Evolutionary conservation across 345 rosid species (phyloP).

Genomic region (Populus pruinosa): DNA sequence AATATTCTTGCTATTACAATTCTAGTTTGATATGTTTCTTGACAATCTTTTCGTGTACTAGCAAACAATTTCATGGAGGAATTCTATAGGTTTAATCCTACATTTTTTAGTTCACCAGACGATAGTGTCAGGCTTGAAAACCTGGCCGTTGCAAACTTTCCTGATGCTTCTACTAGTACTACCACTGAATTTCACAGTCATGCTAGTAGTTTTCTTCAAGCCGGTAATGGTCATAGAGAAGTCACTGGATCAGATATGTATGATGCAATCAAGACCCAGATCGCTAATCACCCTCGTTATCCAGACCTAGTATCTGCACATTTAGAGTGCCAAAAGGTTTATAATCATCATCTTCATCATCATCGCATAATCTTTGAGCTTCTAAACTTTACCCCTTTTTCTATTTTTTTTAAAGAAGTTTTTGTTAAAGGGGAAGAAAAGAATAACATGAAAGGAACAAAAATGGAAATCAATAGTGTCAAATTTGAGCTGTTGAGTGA

Average conservation of each 20-base stretch:
- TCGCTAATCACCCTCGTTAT: slow-evolving; percentile 59
- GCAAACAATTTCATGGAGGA: slow-evolving; percentile 32
- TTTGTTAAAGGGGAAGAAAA: background rate
- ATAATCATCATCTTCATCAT: background rate
- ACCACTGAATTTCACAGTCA: slow-evolving; percentile 15
- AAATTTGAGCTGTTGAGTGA: background rate
- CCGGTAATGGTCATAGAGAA: slow-evolving; percentile 3
- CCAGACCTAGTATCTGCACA: slow-evolving; percentile 55
- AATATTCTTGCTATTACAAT: background rate
- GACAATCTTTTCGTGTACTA: background rate
- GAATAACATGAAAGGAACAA: background rate
- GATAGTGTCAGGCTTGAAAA: slow-evolving; percentile 12
- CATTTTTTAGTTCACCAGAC: slow-evolving; percentile 16
- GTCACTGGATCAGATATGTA: slow-evolving; percentile 30
- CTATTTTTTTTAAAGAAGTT: background rate
- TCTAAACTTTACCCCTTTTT: background rate
- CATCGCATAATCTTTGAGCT: background rate
- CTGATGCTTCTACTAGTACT: background rate
- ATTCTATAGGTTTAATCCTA: slow-evolving; percentile 30
- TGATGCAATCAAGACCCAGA: slow-evolving; percentile 58
- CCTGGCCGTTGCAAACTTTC: slow-evolving; percentile 3
- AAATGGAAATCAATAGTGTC: background rate
- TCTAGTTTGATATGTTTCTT: background rate
- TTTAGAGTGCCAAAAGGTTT: slow-evolving; percentile 60
- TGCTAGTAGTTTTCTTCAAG: slow-evolving; percentile 15